Evolutionary conservation across 805 yeast genomes (phyloP), one percentile per base, ranked within the genome.

Genomic region (Jamesozyma jinghongensis): DNA sequence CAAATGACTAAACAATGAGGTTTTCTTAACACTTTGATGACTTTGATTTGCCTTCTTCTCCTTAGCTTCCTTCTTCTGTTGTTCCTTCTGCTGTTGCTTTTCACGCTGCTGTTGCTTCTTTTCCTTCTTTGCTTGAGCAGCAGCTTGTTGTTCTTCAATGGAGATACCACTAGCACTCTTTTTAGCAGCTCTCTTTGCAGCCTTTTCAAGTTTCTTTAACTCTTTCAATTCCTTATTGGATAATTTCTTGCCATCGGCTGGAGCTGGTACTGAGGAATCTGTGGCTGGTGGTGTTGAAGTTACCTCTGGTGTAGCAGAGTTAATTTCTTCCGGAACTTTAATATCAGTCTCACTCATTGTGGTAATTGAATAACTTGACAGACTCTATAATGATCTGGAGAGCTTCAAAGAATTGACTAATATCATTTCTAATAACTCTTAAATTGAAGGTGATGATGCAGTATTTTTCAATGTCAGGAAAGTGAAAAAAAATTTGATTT

Each of bases 171-270:
- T 73, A 6, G 78, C 80, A 49, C 74, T 83, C 56, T 85, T 87
- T 48, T 79, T 77, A 2, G 95, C 95, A 2, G 95, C 92, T 59
- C 97, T 73, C 59, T 85, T 85, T 31, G 92, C 94, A 12, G 92
- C 92, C 65, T 90, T 88, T 55, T 87, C 95, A 52, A 77, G 77
- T 68, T 87, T 88, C 59, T 86, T 85, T 75, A 79, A 67, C 52
- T 85, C 96, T 60, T 88, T 88, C 46, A 85, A 69, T 61, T 88
- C 94, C 53, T 86, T 87, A 49, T 85, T 85, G 8, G 84, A 63
- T 34, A 81, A 59, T 41, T 65, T 62, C 44, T 59, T 59, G 26
- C 54, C 57, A 18, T 44, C 44, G 10, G 42, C 30, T 2, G 35
- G 14, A 18, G 40, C 33, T 19, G 42, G 26, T 27, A 28, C 19